Evolutionary conservation across 768 basidiomycete genomes (phyloP).

Genomic region (Agaricus subrufescens): DNA sequence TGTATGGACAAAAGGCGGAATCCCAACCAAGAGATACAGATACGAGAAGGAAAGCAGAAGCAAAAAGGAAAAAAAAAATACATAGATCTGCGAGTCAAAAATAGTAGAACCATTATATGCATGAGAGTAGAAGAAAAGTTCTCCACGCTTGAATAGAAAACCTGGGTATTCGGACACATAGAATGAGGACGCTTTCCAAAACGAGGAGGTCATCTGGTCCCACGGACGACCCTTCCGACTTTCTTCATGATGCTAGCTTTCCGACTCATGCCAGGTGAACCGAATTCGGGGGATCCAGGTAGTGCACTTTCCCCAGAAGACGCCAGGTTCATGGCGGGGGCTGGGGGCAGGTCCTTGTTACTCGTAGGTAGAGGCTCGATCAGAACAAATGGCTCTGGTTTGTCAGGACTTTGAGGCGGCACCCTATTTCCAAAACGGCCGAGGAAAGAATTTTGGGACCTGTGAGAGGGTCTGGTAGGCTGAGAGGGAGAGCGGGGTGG

Average conservation of each 20-base stretch:
- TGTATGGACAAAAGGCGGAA: neutral
- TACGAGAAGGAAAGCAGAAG: neutral
- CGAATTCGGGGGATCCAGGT: constrained; percentile 26
- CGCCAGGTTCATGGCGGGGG: constrained; percentile 30
- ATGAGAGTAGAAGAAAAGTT: neutral
- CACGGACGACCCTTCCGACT: constrained; percentile 67
- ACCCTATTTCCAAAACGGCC: constrained; percentile 55
- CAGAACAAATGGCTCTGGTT: constrained; percentile 58
- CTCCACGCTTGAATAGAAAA: neutral
- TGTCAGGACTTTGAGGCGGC: constrained; percentile 26
- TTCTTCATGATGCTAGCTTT: constrained; percentile 81
- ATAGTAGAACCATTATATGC: neutral
- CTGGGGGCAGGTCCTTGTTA: constrained; percentile 51
- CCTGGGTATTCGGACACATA: neutral
- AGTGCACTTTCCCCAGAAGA: constrained; percentile 49
- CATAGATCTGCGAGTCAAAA: constrained; percentile 6
- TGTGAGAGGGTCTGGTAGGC: constrained; percentile 57
- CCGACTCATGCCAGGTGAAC: constrained; percentile 42
- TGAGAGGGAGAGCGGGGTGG: constrained; percentile 19
- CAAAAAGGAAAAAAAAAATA: neutral
- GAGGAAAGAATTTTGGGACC: constrained; percentile 69
- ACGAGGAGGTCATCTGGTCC: constrained; percentile 28
- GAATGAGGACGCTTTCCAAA: neutral
- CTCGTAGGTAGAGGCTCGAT: constrained; percentile 43
- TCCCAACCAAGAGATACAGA: constrained; percentile 1